Evolutionary conservation across 2,329 filamentous ascomycete genomes (phyloP).

Genomic region (Colletotrichum incanum): DNA sequence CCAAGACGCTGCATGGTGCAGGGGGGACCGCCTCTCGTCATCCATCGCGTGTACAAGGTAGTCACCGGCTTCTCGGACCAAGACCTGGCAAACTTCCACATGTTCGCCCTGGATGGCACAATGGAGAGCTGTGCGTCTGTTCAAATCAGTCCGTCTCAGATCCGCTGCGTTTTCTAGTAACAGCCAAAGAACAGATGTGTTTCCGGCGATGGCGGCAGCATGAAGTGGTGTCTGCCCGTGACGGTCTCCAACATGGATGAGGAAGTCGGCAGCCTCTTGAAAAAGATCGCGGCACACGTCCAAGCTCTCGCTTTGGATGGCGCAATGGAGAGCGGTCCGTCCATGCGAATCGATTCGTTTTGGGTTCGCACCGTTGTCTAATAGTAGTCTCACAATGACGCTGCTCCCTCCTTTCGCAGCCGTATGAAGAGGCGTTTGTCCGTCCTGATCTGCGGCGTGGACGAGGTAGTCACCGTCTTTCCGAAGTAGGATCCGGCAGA

Average conservation of each 20-base stretch:
- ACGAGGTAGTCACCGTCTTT: not conserved
- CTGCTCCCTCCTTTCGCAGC: constrained; percentile 1
- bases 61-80: not conserved
- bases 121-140: constrained; percentile 4
- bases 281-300: not conserved
- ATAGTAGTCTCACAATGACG: not conserved
- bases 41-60: not conserved
- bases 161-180: not conserved
- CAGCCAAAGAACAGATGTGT: not conserved
- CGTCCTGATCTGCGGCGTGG: not conserved
- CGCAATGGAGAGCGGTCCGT: constrained; percentile 7
- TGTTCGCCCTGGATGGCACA: constrained; percentile 5
- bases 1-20: constrained; percentile 4
- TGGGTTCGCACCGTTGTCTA: constrained; percentile 8
- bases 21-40: not conserved
- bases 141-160: not conserved
- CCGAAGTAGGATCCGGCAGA: not conserved
- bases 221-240: constrained; percentile 8
- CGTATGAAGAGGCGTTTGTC: constrained; percentile 4
- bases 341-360: not conserved
- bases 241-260: constrained; percentile 3
- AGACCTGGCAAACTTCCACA: not conserved
- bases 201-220: not conserved
- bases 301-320: not conserved
- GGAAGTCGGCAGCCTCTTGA: not conserved